Base-by-base conservation (phyloP, 2,329 filamentous ascomycete species). In the Ophiostoma tasmaniense region DNA sequence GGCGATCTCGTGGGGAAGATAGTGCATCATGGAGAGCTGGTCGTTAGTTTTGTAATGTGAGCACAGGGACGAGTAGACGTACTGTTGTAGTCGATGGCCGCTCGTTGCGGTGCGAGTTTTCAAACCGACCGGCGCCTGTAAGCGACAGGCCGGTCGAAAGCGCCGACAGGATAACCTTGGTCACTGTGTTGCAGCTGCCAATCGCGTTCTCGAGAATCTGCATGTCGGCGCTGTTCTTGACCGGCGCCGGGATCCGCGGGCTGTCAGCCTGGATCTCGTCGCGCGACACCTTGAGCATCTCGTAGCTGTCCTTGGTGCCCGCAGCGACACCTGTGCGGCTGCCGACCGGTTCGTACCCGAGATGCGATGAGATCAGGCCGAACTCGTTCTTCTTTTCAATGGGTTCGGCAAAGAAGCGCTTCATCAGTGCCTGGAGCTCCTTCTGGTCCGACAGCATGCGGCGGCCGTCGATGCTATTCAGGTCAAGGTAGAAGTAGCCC, bases 401-500 rank as follows among this genome's bases (percentile, higher is more conserved):
- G 0, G 83, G 82, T 0, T 80, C 75, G 39, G 81, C 80, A 71
- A 86, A 86, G 79, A 85, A 86, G 67, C 81, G 81, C 74, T 84
- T 77, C 84, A 86, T 86, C 55, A 85, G 79, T 71, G 81, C 79
- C 37, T 85, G 79, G 2, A 81, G 81, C 72, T 83, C 80, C 74
- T 85, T 78, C 71, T 84, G 80, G 75, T 86, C 83, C 45, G 80
- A 78, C 69, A 85, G 79, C 76, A 84, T 80, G 64, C 83, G 76
- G 70, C 82, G 81, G 71, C 83, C 83, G 73, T 85, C 83, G 70
- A 85, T 82, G 71, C 78, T 79, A 71, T 81, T 74, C 11, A 86
- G 79, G 74, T 86, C 81, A 55, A 86, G 79, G 74, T 86, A 84
- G 76, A 86, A 86, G 79, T 81, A 86, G 1, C 84, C 84, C 42